Base-by-base conservation (phyloP, 2,329 filamentous ascomycete species). In the Hypomyces perniciosus region DNA sequence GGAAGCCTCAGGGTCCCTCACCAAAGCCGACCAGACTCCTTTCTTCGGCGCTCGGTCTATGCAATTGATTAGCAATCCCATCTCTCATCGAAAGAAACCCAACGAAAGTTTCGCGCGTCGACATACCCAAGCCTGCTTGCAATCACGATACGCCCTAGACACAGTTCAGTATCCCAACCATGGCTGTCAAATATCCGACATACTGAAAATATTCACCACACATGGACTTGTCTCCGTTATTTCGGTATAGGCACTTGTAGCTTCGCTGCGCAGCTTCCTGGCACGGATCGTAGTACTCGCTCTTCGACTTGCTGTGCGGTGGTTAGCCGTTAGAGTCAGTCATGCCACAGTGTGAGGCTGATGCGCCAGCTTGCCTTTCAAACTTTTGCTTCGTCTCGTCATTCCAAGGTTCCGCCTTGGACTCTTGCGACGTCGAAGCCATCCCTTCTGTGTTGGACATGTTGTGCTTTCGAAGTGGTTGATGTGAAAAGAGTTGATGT, bases 141-240 rank as follows among this genome's bases (percentile, higher is more conserved):
- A 97, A 56, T 95, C 90, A 53, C 90, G 83, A 69, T 96, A 97
- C 46, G 90, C 90, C 71, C 90, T 95, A 57, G 50, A 13, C 12
- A n/a, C 6, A 45, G 12, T 4, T 65, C 50, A 66, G 58, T 54
- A 38, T 29, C n/a, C 30, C 1, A 12, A 27, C 33, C 45, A 12
- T 7, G 4, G 30, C 3, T 29, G n/a, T 12, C 37, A 39, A 33
- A 2, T 5, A 5, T 1, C 8, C 4, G 12, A 71, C 88, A 71
- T 67, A 96, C 90, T 96, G 89, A 65, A 99, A 97, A 66, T 95
- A 97, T 68, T 97, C 92, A 57, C 79, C 78, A 66, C 93, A 99
- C 86, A 97, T 87, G n/a, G 84, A 76, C 58, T 84, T 81, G 65
- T 97, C 90, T 10, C 88, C 91, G 26, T 80, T 84, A 67, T 99